These are phyloP conservation scores for Trametes cubensis DNA, from an alignment of 768 basidiomycete species.

Conservation along the genomic window DNA sequence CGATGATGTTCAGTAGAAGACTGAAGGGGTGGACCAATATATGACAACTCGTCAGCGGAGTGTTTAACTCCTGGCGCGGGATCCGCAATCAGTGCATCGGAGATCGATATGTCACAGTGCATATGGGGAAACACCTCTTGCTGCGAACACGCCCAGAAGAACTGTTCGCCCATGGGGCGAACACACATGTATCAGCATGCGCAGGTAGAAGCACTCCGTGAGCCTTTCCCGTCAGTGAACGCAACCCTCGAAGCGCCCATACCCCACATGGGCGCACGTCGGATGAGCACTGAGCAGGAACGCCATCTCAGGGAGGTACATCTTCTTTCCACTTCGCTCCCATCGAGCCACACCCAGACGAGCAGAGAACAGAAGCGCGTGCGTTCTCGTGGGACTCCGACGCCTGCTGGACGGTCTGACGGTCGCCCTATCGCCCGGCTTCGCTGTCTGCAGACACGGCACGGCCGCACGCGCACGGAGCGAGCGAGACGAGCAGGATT, in stretches of 20 bases:
- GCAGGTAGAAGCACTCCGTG: neutral
- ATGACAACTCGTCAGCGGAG: neutral
- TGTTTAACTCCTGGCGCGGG: neutral
- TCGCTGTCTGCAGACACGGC: neutral
- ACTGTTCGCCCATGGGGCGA: neutral
- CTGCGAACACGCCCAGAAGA: constrained; percentile 4
- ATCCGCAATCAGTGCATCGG: constrained; percentile 20
- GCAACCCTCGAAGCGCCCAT: constrained; percentile 3
- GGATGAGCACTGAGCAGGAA: neutral
- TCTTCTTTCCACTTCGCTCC: neutral
- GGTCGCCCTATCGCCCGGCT: constrained; percentile 5
- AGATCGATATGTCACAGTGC: constrained; percentile 1
- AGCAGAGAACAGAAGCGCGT: constrained; percentile 9
- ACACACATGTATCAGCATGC: constrained; percentile 7
- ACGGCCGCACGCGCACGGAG: neutral
- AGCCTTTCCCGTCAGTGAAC: neutral
- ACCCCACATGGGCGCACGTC: constrained; percentile 13
- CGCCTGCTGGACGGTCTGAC: constrained; percentile 11
- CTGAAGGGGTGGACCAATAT: neutral
- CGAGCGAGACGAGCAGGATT: too few relatives aligned
- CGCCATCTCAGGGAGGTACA: neutral
- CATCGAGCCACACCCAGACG: neutral
- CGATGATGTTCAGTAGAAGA: neutral
- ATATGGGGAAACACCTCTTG: neutral
- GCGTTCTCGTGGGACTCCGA: neutral